Base-by-base conservation (phyloP, 2,329 filamentous ascomycete species). In the Stemphylium vesicarium region DNA sequence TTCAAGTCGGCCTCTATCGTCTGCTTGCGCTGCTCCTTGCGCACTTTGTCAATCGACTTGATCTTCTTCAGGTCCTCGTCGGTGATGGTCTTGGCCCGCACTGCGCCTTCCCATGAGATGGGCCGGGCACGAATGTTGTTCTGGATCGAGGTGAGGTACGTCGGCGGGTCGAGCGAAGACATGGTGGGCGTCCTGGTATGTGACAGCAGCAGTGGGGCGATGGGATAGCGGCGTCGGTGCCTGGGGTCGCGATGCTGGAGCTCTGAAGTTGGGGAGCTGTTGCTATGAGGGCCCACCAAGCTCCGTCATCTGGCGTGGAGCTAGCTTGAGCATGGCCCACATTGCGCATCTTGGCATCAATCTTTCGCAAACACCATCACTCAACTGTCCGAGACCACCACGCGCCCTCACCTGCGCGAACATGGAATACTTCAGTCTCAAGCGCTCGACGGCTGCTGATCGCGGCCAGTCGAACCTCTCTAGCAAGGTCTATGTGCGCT, bases 61-160 rank as follows among this genome's bases (percentile, higher is more conserved):
- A 99, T 96, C 84, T 93, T 94, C 81, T 90, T 91, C 68, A 97
- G 86, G 78, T 99, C 94, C 66, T 90, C 88, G 66, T 98, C 94
- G 54, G 91, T 96, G 78, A 99, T 90, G 72, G 92, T 95, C 77
- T 93, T 92, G 68, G 92, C 92, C 77, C 95, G 87, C 65, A 96
- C 92, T 70, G 94, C 93, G 70, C 94, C 94, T 78, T 98, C 94
- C 95, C 95, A 99, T 54, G 94, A 93, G 79, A 99, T 96, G 63
- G 93, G 93, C 66, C 95, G 87, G 73, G 91, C 90, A 74, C 95
- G 91, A 76, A 98, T 96, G 83, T 98, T 98, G 85, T 91, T 96
- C 82, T 96, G 93, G 66, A 97, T 85, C 66, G 92, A 94, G 74
- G 87, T 84, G 63, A 91, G 85, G 78, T 97, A 97, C 56, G 91